Evolutionary conservation across 805 yeast genomes (phyloP), one percentile per base, ranked within the genome.

Genomic region (Hanseniaspora clermontiae): DNA sequence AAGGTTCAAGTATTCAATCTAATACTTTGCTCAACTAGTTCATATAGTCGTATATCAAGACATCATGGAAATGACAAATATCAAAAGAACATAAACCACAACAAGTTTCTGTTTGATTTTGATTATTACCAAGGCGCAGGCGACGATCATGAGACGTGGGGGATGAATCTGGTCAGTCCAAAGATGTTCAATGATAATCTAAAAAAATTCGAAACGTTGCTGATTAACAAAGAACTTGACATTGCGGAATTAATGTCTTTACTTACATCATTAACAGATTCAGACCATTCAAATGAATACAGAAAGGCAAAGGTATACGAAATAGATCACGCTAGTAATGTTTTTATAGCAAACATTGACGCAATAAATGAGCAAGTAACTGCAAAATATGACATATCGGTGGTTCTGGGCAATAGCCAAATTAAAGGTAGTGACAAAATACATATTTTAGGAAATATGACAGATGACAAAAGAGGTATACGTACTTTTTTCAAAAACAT

Each of bases 101-200:
- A 24, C 27, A 49, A 49, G 24, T 58, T 15, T 17, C 8, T 11
- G 11, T 19, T 31, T 29, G 24, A n/a, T 0, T 82, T 70, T 60
- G 68, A 75, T 0, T 89, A 89, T 64, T 85, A 88, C 0, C 96
- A 88, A 67, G 97, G 97, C 1, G 93, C 96, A 0, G 96, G 93
- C 0, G 97, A 89, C 67, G 96, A 90, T 63, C 95, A 89, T 65
- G 97, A 89, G 63, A 71, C 83, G 11, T 89, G 96, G 97, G 77
- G 83, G 0, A 72, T 76, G 5, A n/a, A 34, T 17, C 70, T 74
- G 0, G 66, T 87, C 34, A 75, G 73, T 1, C 80, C 90, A 0
- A 61, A 63, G 0, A 50, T 78, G 31, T 77, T 84, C 50, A 87
- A 95, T 95, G 53, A 64, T 3, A 64, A 77, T 58, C 51, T 65